Base-by-base conservation (phyloP, 805 yeast species). In the Myxozyma neotropica region DNA sequence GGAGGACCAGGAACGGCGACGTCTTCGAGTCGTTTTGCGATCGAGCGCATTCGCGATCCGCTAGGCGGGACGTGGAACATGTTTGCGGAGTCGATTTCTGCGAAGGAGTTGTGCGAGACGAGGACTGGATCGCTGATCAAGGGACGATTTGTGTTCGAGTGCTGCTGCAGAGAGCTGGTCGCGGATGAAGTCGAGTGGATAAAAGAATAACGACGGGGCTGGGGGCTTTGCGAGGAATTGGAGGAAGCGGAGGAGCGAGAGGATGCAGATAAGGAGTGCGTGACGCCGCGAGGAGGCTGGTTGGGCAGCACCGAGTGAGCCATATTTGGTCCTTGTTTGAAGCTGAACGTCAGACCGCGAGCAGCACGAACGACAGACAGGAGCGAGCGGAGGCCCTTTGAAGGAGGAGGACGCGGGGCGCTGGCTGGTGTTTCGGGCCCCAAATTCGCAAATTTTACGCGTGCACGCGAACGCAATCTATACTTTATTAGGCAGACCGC, bases 1-100 rank as follows among this genome's bases (percentile, higher is more conserved):
- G 65, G 65, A 4, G 65, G 65, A 15, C 65, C 65, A 4, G 62
- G 64, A 15, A 53, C 54, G 5, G 45, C 59, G 19, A 55, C 59
- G 38, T 59, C 63, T 12, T 53, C 63, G 33, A 59, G 45, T 8
- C 52, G 53, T 26, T 45, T 43, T 5, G 57, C 59, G 39, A 55
- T 46, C 6, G 38, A 2, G 35, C 45, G 51, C 53, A 48, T 48
- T 10, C 24, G 24, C n/a, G 53, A 21, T 4, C 36, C 54, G 45
- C 36, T 23, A 23, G 58, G n/a, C 13, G 40, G 19, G 48, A 42
- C 44, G 31, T 43, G 15, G 44, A 35, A 21, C 42, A 44, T 31
- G 44, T 17, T 36, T 7, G 56, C 12, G 26, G 39, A 21, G 7
- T 33, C 50, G 21, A 43, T 17, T 13, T n/a, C 33, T 7, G 50